phyloP scores from a whole-genome alignment of 768 basidiomycete genomes.

The Cytidiella melzeri region DNA sequence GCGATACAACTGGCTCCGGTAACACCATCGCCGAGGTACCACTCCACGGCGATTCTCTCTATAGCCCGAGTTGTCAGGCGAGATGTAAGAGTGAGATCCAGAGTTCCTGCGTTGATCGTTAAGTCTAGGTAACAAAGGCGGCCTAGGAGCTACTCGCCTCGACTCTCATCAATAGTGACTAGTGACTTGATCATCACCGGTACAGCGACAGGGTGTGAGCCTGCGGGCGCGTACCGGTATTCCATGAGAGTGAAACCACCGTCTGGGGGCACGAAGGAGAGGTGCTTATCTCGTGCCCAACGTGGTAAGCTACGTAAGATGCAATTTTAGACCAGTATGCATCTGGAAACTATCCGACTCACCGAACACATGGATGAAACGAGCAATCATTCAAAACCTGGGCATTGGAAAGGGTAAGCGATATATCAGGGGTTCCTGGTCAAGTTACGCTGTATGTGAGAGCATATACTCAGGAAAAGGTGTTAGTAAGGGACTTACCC shows the following conservation, averaged over 20 bases:
- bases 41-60: constrained; percentile 64
- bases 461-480: not conserved
- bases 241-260: constrained; percentile 81
- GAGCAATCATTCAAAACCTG: constrained; percentile 69
- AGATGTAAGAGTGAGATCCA: constrained; percentile 59
- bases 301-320: constrained; percentile 55
- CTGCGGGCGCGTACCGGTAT: constrained; percentile 56
- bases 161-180: constrained; percentile 33
- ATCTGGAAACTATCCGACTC: constrained; percentile 20
- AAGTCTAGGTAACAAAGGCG: not conserved
- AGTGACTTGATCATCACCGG: constrained; percentile 28
- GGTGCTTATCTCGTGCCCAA: constrained; percentile 66
- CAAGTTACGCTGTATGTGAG: no score
- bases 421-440: constrained; percentile 89
- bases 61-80: constrained; percentile 57
- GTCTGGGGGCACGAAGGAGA: constrained; percentile 94
- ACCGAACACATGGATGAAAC: constrained; percentile 94
- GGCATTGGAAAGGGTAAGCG: constrained; percentile 70
- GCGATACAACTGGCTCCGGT: constrained; percentile 67
- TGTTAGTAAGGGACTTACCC: constrained; percentile 34
- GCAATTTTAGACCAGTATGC: constrained; percentile 2
- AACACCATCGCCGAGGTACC: constrained; percentile 72
- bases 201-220: constrained; percentile 23
- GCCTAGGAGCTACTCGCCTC: constrained; percentile 28
- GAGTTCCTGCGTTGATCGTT: constrained; percentile 35